A percentile compares a stretch with the other conserved stretches of the same genome.
Evolutionary conservation across 352 stramenopile genomes (phyloP).

Genomic region (Globisporangium polare): DNA sequence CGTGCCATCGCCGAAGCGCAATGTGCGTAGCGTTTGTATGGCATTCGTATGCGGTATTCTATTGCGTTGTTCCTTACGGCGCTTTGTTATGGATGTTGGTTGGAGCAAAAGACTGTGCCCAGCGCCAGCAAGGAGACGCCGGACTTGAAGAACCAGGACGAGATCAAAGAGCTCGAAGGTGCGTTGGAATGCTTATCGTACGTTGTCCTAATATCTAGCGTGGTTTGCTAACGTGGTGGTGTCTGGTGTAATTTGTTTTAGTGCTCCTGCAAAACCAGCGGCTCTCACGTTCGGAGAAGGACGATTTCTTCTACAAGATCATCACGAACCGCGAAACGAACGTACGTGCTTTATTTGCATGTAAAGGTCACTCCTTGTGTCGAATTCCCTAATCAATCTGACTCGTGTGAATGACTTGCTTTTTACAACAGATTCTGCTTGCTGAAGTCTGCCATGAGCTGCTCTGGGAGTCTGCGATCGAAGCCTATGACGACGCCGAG

Average conservation of each 20-base stretch:
- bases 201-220: background rate
- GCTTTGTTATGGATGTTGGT: no score
- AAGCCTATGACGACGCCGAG: slow-evolving; percentile 53
- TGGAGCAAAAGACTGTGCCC: slow-evolving; percentile 1
- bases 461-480: slow-evolving; percentile 49
- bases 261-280: slow-evolving; percentile 36
- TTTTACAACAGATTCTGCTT: slow-evolving; percentile 35
- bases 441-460: slow-evolving; percentile 60
- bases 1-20: background rate
- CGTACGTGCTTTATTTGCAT: slow-evolving; percentile 17
- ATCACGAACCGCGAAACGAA: slow-evolving; percentile 41
- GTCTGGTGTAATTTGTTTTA: slow-evolving; percentile 12
- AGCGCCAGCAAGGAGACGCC: slow-evolving; percentile 9
- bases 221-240: background rate
- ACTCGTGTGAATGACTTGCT: slow-evolving; percentile 2
- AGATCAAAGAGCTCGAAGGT: slow-evolving; percentile 54
- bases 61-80: no score
- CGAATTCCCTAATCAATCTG: background rate
- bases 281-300: slow-evolving; percentile 27
- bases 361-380: background rate
- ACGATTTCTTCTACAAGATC: slow-evolving; percentile 41
- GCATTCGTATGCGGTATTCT: no score
- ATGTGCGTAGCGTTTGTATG: slow-evolving; percentile 3
- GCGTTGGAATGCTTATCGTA: background rate
- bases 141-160: slow-evolving; percentile 25